phyloP scores from a whole-genome alignment of 495 filamentous ascomycete genomes.

The Aspergillus hancockii region DNA sequence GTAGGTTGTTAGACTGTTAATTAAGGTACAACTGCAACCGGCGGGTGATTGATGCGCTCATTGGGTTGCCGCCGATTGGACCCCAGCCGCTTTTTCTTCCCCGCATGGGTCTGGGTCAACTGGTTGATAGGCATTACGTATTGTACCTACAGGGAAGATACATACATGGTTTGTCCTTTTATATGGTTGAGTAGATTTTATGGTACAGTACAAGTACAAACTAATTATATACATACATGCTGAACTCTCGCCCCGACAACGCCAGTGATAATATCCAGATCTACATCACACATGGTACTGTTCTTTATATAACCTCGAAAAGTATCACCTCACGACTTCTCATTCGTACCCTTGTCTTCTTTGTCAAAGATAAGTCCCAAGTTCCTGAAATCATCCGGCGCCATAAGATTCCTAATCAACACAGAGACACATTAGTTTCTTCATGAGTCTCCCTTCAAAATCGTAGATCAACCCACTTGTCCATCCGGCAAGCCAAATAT shows the following conservation, averaged over 20 bases:
- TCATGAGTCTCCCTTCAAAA: background rate
- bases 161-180: background rate
- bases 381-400: slow-evolving; percentile 88
- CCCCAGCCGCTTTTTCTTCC: slow-evolving; percentile 1
- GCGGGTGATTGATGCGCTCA: background rate
- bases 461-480: slow-evolving; percentile 63
- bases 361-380: slow-evolving; percentile 73
- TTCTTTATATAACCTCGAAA: slow-evolving; percentile 5
- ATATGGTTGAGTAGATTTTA: background rate
- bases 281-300: slow-evolving; percentile 4
- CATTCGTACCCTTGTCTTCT: slow-evolving; percentile 12
- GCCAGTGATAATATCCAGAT: background rate
- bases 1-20: slow-evolving; percentile 3
- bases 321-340: slow-evolving; percentile 4
- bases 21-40: background rate
- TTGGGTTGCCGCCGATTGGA: background rate
- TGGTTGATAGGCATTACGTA: background rate
- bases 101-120: slow-evolving; percentile 8
- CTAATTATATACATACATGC: slow-evolving; percentile 2
- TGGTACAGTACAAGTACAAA: slow-evolving; percentile 4
- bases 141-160: too few relatives aligned
- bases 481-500: slow-evolving; percentile 92
- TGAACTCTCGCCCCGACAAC: slow-evolving; percentile 5
- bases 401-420: slow-evolving; percentile 86
- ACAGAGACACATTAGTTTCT: background rate